Evolutionary conservation across 768 basidiomycete genomes (phyloP).

Genomic region (Lactarius hatsudake): DNA sequence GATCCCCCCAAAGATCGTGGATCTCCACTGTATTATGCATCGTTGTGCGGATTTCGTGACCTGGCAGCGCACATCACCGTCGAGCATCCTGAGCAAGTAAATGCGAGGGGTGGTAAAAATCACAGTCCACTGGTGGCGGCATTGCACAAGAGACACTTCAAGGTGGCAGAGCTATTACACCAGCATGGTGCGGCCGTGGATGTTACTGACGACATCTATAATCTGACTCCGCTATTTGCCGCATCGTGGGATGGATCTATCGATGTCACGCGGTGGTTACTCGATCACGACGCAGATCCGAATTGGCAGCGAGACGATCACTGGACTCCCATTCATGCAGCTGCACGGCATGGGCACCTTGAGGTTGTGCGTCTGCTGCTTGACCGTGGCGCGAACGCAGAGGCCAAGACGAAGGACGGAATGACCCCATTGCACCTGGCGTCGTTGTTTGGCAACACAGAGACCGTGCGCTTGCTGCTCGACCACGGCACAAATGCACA

Average conservation of each 20-base stretch:
- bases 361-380: too few species aligned
- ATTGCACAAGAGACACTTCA: not conserved
- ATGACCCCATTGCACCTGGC: too few species aligned
- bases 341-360: not conserved
- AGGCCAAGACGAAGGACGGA: too few species aligned
- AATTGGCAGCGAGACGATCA: not conserved
- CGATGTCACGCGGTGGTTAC: not conserved
- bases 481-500: too few species aligned
- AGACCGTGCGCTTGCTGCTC: too few species aligned
- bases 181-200: not conserved
- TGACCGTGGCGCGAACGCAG: not conserved
- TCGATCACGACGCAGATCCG: not conserved
- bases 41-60: not conserved
- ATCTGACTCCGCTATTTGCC: not conserved
- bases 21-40: not conserved
- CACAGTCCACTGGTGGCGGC: not conserved
- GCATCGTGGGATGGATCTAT: not conserved
- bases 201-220: not conserved
- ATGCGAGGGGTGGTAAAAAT: not conserved
- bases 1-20: accelerated
- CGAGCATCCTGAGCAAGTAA: not conserved
- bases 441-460: too few species aligned
- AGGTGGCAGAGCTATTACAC: not conserved
- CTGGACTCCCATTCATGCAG: not conserved
- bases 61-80: not conserved